Conservation (phyloP, 257 asterid species). For the Marsdenia floribunda region DNA sequence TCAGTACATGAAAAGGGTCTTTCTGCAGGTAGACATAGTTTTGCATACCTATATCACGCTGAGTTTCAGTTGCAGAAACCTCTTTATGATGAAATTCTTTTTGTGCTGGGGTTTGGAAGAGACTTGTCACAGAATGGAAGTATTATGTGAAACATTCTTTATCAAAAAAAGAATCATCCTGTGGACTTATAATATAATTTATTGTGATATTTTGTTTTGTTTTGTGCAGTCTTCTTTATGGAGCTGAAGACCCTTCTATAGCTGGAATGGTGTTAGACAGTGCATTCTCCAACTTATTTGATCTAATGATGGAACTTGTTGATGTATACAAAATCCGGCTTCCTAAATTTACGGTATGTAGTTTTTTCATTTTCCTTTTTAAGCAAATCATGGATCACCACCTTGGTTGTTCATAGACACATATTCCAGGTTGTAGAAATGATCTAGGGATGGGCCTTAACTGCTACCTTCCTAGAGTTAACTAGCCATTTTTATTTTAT, state of each 20-base stretch:
- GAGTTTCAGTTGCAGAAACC: neutral
- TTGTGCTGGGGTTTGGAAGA: neutral
- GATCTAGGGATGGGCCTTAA: neutral
- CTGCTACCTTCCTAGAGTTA: neutral
- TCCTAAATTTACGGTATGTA: conserved; percentile 82
- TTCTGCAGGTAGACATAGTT: neutral
- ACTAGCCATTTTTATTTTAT: neutral
- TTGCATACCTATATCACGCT: neutral
- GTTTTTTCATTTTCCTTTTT: conserved; percentile 2
- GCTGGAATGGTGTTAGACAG: conserved; percentile 99
- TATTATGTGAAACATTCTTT: neutral
- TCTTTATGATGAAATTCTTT: neutral
- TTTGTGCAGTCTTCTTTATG: conserved; percentile 84
- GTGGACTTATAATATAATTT: neutral
- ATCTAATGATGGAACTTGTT: conserved; percentile 96
- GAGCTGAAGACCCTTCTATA: conserved; percentile 96
- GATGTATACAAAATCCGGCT: conserved; percentile 87
- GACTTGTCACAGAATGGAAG: conserved; percentile 1
- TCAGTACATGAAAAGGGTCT: neutral
- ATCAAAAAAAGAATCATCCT: neutral
- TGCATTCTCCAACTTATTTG: conserved; percentile 90
- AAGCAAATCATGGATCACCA: neutral
- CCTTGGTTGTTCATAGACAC: neutral
- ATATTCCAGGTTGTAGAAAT: neutral
- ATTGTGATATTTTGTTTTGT: conserved; percentile 11